Evolutionary conservation across 371 early-diverging fungal genomes (phyloP), one percentile per base, ranked within the genome.

Genomic region (Mucor lusitanicus): DNA sequence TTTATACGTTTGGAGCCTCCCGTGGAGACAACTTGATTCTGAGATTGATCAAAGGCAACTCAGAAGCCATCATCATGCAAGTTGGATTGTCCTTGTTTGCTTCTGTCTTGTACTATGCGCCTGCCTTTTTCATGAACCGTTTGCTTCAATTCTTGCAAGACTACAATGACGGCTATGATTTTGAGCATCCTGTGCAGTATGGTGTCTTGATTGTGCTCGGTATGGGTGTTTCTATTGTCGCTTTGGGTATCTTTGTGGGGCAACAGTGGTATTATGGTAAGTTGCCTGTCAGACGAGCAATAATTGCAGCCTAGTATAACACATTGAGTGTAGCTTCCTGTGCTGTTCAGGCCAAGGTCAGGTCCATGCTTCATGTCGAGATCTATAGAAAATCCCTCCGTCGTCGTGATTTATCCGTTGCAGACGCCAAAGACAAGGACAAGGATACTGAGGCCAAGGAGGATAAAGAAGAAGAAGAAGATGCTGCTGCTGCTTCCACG

Each of bases 361-460:
- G 70, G 19, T 23, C 77, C 9, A 71, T 78, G 61, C 60, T 80
- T 28, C 76, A 80, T 40, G 71, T 80, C 3, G 81, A 78, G 65
- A 71, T 80, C 7, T 82, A 80, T 30, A 70, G 72, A 48, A 82
- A 82, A 55, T 73, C 79, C 0, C 68, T 82, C 9, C 78, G 81
- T 23, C 74, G 82, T 13, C 72, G 78, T 6, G 77, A 80, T 57
- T 71, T 65, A 15, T 59, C 70, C 12, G 59, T 48, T 1, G 58
- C 62, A 8, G 32, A 8, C 15, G 37, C 19, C 6, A 63, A 68
- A 11, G 27, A 32, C 1, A 55, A 37, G 23, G 21, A 57, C 6
- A 57, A 6, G 4, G 3, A 37, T 35, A 12, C 37, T 35, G 3
- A 9, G 12, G 37, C 19, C 70, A 65, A 39, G 62, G 67, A 32